phyloP scores from a whole-genome alignment of 2,329 filamentous ascomycete genomes.

The Zymoseptoria passerinii region DNA sequence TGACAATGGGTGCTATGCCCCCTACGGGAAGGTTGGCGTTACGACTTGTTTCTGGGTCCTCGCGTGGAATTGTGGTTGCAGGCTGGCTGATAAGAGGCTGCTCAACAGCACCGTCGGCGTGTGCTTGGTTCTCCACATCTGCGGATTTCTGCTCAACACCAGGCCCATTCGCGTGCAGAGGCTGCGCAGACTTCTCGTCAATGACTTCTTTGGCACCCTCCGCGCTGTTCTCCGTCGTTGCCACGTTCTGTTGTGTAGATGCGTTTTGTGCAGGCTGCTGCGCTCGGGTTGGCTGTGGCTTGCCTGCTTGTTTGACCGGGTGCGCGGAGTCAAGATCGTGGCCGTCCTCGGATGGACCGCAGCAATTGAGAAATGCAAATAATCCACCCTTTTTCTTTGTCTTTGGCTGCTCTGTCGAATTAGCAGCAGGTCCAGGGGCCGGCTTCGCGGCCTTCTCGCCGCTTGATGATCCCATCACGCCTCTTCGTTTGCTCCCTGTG shows the following conservation, averaged over 20 bases:
- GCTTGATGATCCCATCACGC: slow-evolving; percentile 27
- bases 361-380: slow-evolving; percentile 55
- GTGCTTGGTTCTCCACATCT: slow-evolving; percentile 12
- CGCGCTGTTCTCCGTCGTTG: slow-evolving; percentile 35
- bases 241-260: slow-evolving; percentile 39
- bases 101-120: slow-evolving; percentile 13
- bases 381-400: slow-evolving; percentile 38
- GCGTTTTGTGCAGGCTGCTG: slow-evolving; percentile 42
- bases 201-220: slow-evolving; percentile 39
- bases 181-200: slow-evolving; percentile 34
- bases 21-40: neutral
- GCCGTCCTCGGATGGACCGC: slow-evolving; percentile 53
- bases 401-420: slow-evolving; percentile 27
- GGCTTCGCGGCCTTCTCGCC: slow-evolving; percentile 34
- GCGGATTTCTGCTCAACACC: slow-evolving; percentile 7
- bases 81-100: slow-evolving; percentile 9
- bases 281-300: slow-evolving; percentile 29
- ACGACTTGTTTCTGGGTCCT: neutral
- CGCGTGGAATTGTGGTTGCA: slow-evolving; percentile 1
- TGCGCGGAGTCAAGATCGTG: slow-evolving; percentile 48
- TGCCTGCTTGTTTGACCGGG: slow-evolving; percentile 36
- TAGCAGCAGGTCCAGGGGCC: slow-evolving; percentile 25
- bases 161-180: slow-evolving; percentile 9
- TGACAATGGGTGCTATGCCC: slow-evolving; percentile 1
- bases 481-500: slow-evolving; percentile 39